These are phyloP conservation scores for Penicillium atrosanguineum DNA, from an alignment of 495 filamentous ascomycete species.

Conservation along the genomic window DNA sequence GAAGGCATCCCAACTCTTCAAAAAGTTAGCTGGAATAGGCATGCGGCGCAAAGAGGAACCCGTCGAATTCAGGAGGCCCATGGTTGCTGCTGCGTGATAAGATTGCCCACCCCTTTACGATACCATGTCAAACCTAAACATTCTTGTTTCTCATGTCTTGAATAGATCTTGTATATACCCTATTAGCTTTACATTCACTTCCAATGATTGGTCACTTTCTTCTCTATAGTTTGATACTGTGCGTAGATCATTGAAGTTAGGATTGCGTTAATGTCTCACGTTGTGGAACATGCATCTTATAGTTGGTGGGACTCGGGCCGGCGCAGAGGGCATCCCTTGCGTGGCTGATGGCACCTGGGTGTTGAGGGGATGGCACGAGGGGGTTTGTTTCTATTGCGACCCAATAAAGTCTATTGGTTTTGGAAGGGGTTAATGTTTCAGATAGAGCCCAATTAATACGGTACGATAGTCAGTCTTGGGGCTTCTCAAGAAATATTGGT, in stretches of 20 bases:
- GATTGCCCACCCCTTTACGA: neutral
- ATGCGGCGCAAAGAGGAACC: conserved; percentile 6
- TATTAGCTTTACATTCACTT: neutral
- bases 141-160: neutral
- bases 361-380: neutral
- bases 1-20: conserved; percentile 19
- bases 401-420: neutral
- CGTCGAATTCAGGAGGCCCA: neutral
- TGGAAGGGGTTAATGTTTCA: neutral
- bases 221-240: neutral
- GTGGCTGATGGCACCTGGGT: neutral
- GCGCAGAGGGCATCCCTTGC: neutral
- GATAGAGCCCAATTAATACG: neutral
- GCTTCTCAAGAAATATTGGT: too few species aligned
- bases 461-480: too few species aligned
- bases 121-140: neutral
- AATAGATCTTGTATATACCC: conserved; percentile 1
- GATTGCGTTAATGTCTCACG: neutral
- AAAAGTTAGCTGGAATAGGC: conserved; percentile 24
- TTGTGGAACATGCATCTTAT: neutral
- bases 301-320: neutral
- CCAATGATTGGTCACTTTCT: neutral
- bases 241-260: neutral
- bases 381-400: neutral
- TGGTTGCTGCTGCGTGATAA: conserved; percentile 7